phyloP scores from a whole-genome alignment of 2,329 filamentous ascomycete genomes.

The Eurotiales sp. region DNA sequence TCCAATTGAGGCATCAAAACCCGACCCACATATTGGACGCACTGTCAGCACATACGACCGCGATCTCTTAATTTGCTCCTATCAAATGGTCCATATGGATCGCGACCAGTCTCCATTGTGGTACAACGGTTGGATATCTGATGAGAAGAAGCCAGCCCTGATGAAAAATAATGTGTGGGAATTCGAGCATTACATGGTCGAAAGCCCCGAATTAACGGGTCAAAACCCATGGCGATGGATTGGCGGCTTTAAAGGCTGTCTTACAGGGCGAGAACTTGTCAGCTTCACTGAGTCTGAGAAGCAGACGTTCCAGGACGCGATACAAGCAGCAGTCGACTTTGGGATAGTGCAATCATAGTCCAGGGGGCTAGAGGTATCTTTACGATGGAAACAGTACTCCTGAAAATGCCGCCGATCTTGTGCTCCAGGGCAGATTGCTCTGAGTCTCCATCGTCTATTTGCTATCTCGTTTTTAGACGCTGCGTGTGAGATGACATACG shows the following conservation, averaged over 20 bases:
- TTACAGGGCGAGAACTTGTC: background rate
- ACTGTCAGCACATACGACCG: background rate
- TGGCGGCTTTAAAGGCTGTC: background rate
- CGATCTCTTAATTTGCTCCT: conserved; percentile 28
- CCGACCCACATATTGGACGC: background rate
- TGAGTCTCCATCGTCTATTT: too few relatives aligned
- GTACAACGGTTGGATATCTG: conserved; percentile 44
- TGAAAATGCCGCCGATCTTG: too few relatives aligned
- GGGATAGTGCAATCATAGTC: too few relatives aligned
- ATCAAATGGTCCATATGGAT: conserved; percentile 46
- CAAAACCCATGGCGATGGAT: background rate
- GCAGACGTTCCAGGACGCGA: background rate
- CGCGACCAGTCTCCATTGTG: conserved; percentile 40
- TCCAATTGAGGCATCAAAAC: background rate
- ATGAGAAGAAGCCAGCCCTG: background rate
- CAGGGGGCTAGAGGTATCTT: too few relatives aligned
- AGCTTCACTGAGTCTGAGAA: background rate
- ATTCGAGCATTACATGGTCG: conserved; percentile 1
- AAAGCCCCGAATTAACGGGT: background rate
- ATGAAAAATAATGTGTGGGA: background rate
- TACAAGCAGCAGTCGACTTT: background rate
- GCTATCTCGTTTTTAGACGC: too few relatives aligned
- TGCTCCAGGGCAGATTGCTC: too few relatives aligned
- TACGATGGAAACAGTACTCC: too few relatives aligned
- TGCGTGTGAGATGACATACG: too few relatives aligned